Base-by-base conservation (phyloP, 495 filamentous ascomycete species). In the Podospora pseudopauciseta region DNA sequence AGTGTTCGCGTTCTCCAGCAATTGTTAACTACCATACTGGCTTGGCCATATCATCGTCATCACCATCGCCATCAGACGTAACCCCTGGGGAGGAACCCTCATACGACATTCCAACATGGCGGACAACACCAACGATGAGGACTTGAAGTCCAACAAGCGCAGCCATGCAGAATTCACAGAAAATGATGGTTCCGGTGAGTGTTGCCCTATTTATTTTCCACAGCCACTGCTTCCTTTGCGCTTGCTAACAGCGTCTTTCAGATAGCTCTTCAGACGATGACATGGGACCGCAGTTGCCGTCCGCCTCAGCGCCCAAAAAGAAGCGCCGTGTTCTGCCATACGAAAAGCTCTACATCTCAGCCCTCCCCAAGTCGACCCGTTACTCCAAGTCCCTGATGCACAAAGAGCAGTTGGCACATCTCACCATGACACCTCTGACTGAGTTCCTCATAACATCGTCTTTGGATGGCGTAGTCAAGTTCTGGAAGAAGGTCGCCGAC, bases 341-440 rank as follows among this genome's bases (percentile, higher is more conserved):
- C 79, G 94, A 97, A 79, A 97, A 96, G 74, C 87, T 97, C 69
- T 98, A 97, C 79, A 80, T 98, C 73, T 90, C 90, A 59, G 94
- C 96, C 64, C 88, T 99, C 5, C 95, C 95, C 4, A 86, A 87
- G 53, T 91, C 91, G 57, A 68, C 85, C 19, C 89, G 92, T 15
- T 99, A 99, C 79, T 97, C 91, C 60, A 97, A 94, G 75, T 98
- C 95, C 32, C 83, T 99, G 70, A 99, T 99, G 95, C 95, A 99
- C 82, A 93, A 94, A 78, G 95, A 98, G 68, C 92, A 96, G 80
- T 80, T 98, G 61, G 86, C 89, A 54, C 97, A 92, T 71, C 85
- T 91, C 67, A 94, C 90, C 5, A 86, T 97, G 67, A 95, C 96
- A 1, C 95, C 93, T 1, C 81, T 86, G 56, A 97, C 95, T 65